Evolutionary conservation across 2,329 filamentous ascomycete genomes (phyloP).

Genomic region (Claviceps pazoutovae): DNA sequence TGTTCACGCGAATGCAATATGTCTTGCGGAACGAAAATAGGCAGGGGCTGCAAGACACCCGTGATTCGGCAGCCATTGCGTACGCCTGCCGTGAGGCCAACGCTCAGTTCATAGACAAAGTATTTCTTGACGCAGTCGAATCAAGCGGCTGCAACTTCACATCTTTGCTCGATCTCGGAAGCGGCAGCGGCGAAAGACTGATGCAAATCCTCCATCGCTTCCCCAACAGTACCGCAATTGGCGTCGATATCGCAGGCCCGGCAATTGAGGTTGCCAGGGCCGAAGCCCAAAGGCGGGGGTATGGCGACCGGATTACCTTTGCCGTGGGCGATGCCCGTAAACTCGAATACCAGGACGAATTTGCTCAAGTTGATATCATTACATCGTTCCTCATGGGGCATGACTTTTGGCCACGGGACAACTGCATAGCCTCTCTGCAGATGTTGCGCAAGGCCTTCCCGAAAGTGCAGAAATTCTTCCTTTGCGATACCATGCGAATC

Average conservation of each 20-base stretch:
- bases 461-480: conserved; percentile 6
- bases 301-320: neutral
- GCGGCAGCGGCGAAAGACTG: conserved; percentile 8
- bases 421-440: conserved; percentile 5
- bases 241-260: conserved; percentile 7
- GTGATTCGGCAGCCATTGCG: conserved; percentile 7
- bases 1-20: conserved; percentile 6
- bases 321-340: conserved; percentile 4
- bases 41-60: conserved; percentile 1
- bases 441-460: conserved; percentile 5
- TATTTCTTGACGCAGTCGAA: conserved; percentile 4
- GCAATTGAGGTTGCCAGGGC: conserved; percentile 5
- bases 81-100: conserved; percentile 8
- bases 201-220: conserved; percentile 7
- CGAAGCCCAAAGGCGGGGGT: neutral
- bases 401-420: conserved; percentile 10
- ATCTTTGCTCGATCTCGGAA: conserved; percentile 7
- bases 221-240: conserved; percentile 4
- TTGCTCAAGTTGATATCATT: conserved; percentile 7
- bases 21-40: conserved; percentile 7
- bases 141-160: conserved; percentile 3
- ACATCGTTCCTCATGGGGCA: conserved; percentile 10
- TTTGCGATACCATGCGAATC: conserved; percentile 4
- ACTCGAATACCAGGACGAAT: conserved; percentile 5
- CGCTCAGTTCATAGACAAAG: conserved; percentile 3